Evolutionary conservation across 2,329 filamentous ascomycete species (phyloP), one percentile per base, ranked within the genome.

Genomic region (Fusarium xyrophilum): DNA sequence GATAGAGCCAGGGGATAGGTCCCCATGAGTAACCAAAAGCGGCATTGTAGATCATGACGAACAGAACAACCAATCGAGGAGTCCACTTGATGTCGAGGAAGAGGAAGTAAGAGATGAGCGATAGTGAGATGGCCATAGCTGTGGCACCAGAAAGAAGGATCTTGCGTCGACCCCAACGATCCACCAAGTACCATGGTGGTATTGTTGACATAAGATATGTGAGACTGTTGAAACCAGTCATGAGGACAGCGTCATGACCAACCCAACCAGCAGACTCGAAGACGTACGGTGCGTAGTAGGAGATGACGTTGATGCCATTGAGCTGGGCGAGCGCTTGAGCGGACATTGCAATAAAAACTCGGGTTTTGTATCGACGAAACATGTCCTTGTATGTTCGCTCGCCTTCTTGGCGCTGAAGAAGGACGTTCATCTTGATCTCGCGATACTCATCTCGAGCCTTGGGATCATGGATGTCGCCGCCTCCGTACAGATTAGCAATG

Each of bases 221-320:
- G 68, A 88, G 90, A 59, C 89, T 93, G 81, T 98, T 99, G 79
- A 98, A 93, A 58, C 96, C 96, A 10, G 96, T 97, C 96, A 98
- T 98, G 65, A 98, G 86, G 68, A 98, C 92, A 8, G 96, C 96
- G 62, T 93, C 86, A 71, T 95, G 93, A 30, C 95, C 96, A 57
- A 88, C 82, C 96, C 95, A 98, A n/a, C 96, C 95, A 38, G 96
- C 96, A 63, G 94, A 94, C 80, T 97, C 94, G 75, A 99, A 98
- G 19, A 98, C 95, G 58, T 96, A 89, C 0, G 96, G 96, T 2
- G 96, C 96, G 77, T 99, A 99, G 84, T 98, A 99, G 2, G 95
- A 98, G 68, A 99, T 99, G 77, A 99, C 96, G 80, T 99, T 99
- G 83, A 99, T 99, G 70, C 96, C 96, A 82, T 98, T 98, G 56